phyloP scores from a whole-genome alignment of 495 filamentous ascomycete genomes.

The Durotheca rogersii region DNA sequence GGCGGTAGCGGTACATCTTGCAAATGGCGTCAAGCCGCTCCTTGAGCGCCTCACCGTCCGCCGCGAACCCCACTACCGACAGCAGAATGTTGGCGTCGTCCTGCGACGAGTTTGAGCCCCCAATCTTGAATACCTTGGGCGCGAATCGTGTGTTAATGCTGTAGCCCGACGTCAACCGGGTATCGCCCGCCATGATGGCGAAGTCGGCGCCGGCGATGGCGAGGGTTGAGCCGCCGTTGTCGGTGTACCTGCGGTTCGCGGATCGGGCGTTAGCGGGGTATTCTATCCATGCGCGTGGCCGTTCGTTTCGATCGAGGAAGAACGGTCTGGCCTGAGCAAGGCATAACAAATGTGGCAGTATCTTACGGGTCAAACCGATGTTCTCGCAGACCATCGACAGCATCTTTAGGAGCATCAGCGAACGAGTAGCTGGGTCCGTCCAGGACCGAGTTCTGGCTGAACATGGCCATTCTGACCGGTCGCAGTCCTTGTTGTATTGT shows the following conservation, averaged over 20 bases:
- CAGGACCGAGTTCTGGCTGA: constrained; percentile 62
- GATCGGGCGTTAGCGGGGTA: too few relatives aligned
- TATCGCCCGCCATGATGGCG: constrained; percentile 94
- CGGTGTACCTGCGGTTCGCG: constrained; percentile 87
- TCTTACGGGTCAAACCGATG: constrained; percentile 93
- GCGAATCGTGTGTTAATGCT: constrained; percentile 95
- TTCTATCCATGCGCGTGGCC: too few relatives aligned
- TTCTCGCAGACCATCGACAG: constrained; percentile 55
- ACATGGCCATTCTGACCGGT: constrained; percentile 54
- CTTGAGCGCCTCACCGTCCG: constrained; percentile 86
- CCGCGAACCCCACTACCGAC: constrained; percentile 92
- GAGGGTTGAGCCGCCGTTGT: constrained; percentile 95
- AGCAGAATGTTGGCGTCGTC: constrained; percentile 81
- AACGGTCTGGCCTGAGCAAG: too few relatives aligned
- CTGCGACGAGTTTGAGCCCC: constrained; percentile 80
- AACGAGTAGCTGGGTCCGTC: constrained; percentile 62
- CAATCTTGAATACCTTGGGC: constrained; percentile 96
- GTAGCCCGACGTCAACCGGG: constrained; percentile 90
- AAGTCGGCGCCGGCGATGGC: constrained; percentile 94
- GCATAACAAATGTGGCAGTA: constrained; percentile 4
- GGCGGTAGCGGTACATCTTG: constrained; percentile 96
- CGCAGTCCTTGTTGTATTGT: not conserved
- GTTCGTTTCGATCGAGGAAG: too few relatives aligned
- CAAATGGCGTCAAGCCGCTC: constrained; percentile 87
- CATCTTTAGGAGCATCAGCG: constrained; percentile 50